Percentiles rank a stretch among this genome's conserved stretches.
These are phyloP conservation scores for Nitzschia sp. DNA, from an alignment of 108 stramenopile genomes.

Conservation along the genomic window DNA sequence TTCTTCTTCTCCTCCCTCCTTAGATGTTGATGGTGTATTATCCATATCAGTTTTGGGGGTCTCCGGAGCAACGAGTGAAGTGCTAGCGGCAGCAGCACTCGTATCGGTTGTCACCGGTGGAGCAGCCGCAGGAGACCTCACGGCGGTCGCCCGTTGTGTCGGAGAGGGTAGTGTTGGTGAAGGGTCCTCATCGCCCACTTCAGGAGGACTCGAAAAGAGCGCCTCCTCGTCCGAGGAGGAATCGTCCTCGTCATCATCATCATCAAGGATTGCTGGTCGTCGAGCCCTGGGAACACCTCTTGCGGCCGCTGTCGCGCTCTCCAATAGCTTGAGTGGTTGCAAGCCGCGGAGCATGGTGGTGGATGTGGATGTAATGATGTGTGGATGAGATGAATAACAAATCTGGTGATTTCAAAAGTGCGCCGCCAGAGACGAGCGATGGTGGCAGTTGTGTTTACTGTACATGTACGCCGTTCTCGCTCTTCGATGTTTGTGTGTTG, in stretches of 20 bases:
- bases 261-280: neutral
- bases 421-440: neutral
- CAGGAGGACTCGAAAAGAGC: neutral
- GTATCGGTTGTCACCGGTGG: neutral
- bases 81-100: too few species aligned
- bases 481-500: too few species aligned
- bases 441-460: too few species aligned
- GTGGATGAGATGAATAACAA: too few species aligned
- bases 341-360: neutral
- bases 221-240: neutral
- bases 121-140: neutral
- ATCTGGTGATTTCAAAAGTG: neutral
- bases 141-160: neutral
- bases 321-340: conserved; percentile 3
- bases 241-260: neutral
- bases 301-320: neutral
- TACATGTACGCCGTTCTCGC: too few species aligned
- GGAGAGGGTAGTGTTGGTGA: too few species aligned
- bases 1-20: too few species aligned
- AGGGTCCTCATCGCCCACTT: neutral
- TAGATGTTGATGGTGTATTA: neutral
- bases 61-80: too few species aligned
- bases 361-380: too few species aligned
- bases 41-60: too few species aligned
- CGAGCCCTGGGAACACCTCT: neutral